Percentiles rank a stretch among this genome's conserved stretches.
Conservation (phyloP, 108 stramenopile species). For the Aurantiochytrium sp. region DNA sequence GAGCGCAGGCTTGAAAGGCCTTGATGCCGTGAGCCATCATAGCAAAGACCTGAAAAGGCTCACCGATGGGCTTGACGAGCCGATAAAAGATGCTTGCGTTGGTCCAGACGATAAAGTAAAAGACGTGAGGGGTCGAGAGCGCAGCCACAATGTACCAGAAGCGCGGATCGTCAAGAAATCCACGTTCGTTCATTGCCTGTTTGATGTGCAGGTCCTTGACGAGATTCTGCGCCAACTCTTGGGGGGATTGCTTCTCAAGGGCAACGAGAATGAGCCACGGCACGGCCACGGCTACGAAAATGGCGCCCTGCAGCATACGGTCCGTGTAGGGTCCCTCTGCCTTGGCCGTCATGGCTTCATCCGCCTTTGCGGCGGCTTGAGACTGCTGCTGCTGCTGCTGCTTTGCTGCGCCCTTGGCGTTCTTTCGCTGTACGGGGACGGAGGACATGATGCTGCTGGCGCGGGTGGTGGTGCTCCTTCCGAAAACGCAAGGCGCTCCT, state of each 20-base stretch:
- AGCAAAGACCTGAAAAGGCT: slow-evolving; percentile 9
- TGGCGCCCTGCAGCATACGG: not conserved
- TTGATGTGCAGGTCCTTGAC: not conserved
- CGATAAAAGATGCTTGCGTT: not conserved
- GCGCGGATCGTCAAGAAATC: not conserved
- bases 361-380: too few species aligned
- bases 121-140: not conserved
- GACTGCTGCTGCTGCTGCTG: too few species aligned
- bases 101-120: slow-evolving; percentile 8
- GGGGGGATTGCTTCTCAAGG: not conserved
- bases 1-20: not conserved
- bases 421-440: too few species aligned
- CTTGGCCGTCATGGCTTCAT: too few species aligned
- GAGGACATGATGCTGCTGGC: too few species aligned
- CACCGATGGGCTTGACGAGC: not conserved
- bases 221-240: not conserved
- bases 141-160: not conserved
- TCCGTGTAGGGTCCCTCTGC: not conserved
- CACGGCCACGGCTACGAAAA: not conserved
- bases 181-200: not conserved
- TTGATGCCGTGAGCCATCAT: not conserved
- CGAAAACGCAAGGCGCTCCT: too few species aligned
- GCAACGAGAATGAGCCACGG: not conserved
- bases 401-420: too few species aligned
- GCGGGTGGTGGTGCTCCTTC: too few species aligned